Percentiles rank a stretch among this genome's conserved stretches.
Conservation (phyloP, 306 rosid species). For the Trifolium dubium region DNA sequence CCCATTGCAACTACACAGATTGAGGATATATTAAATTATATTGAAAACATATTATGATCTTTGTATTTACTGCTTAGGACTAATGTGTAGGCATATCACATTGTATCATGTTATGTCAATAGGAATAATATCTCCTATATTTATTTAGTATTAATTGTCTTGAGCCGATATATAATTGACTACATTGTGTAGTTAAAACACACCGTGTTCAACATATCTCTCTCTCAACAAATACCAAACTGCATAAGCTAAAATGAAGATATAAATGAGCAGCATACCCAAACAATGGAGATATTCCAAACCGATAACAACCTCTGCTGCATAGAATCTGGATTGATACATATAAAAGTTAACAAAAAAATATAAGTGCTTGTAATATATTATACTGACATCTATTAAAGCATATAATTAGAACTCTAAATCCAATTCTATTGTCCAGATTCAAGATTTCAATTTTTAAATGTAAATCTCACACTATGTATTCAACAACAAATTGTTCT, state of each 20-base stretch:
- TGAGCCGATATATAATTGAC: background rate
- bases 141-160: background rate
- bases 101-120: background rate
- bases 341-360: slow-evolving; percentile 33
- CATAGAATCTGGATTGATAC: slow-evolving; percentile 84
- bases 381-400: background rate
- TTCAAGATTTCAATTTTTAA: no score
- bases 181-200: no score
- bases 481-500: no score
- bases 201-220: no score
- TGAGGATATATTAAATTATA: no score
- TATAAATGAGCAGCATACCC: slow-evolving; percentile 56
- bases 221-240: background rate
- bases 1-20: no score
- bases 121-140: background rate
- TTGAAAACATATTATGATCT: background rate
- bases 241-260: slow-evolving; percentile 25
- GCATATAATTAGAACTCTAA: background rate
- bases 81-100: background rate
- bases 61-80: background rate
- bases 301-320: slow-evolving; percentile 86
- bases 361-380: background rate
- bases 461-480: no score
- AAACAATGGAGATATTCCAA: slow-evolving; percentile 97
- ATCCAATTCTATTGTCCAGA: background rate